A percentile compares a stretch with the other conserved stretches of the same genome.
These are phyloP conservation scores for Pholiota conissans DNA, from an alignment of 768 basidiomycete species.

Conservation along the genomic window DNA sequence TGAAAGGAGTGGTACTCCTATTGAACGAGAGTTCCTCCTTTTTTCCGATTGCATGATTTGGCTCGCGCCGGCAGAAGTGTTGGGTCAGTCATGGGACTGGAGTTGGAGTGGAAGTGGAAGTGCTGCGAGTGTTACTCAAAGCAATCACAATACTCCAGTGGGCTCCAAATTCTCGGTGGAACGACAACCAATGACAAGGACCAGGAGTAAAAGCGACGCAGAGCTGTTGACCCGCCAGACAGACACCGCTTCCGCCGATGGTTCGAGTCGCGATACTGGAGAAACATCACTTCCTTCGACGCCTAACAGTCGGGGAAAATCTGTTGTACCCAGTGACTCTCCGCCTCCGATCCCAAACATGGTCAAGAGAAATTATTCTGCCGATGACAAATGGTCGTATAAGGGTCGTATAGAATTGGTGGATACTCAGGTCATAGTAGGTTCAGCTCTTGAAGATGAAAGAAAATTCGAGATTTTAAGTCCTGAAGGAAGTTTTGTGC, in stretches of 20 bases:
- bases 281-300: constrained; percentile 1
- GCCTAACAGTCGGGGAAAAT: constrained; percentile 4
- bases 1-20: constrained; percentile 48
- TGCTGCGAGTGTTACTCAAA: constrained; percentile 22
- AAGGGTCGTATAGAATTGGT: constrained; percentile 70
- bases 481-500: constrained; percentile 74
- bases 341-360: constrained; percentile 29
- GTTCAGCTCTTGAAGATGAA: constrained; percentile 50
- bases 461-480: constrained; percentile 71
- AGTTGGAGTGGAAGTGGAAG: constrained; percentile 31
- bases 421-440: constrained; percentile 74
- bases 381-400: constrained; percentile 71
- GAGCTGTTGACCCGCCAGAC: constrained; percentile 37
- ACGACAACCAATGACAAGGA: constrained; percentile 38
- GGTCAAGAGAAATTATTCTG: constrained; percentile 29
- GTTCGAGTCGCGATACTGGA: not conserved
- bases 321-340: not conserved
- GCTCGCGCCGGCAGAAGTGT: constrained; percentile 56
- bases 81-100: constrained; percentile 30
- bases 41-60: constrained; percentile 84
- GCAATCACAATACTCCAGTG: constrained; percentile 12
- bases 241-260: not conserved
- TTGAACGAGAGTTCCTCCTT: constrained; percentile 72
- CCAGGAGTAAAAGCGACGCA: constrained; percentile 61
- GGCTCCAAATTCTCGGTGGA: constrained; percentile 7